Evolutionary conservation across 2,329 filamentous ascomycete species (phyloP), one percentile per base, ranked within the genome.

Genomic region (Lachnellula subtilissima): DNA sequence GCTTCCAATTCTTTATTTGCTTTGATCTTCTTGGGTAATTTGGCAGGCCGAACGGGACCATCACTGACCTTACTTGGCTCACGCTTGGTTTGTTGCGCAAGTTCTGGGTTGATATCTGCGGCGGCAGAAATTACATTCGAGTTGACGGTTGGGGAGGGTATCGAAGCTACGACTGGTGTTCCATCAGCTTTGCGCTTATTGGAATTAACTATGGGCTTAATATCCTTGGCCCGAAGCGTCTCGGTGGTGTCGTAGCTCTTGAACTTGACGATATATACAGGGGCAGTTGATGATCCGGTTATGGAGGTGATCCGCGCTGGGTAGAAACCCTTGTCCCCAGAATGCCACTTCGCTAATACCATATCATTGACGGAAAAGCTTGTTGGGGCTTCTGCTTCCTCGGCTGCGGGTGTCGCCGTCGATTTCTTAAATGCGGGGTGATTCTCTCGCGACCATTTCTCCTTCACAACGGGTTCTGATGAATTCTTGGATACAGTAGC

Each of bases 181-280:
- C 82, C 85, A 74, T 97, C 92, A 72, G 90, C 88, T 75, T 97
- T 96, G 70, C 91, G 84, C 78, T 96, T 92, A 64, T 81, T 80
- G 67, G 84, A 80, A 73, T 82, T 86, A 50, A 84, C 82, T 37
- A 94, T 76, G 50, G 91, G 89, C 66, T 89, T 86, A 62, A 97
- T 89, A 68, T 97, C 91, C 72, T 88, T 87, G 59, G 88, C 84
- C 58, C 86, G 83, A 58, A 96, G 75, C 36, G 89, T 94, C 73
- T 96, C 91, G 47, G 87, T 90, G 22, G 82, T 91, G 61, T 87
- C 84, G 75, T 97, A 97, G 67, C 85, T 89, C 75, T 95, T 93
- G 79, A 97, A 99, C 65, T 89, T 94, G 72, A 99, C 92, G 48
- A 90, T 88, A 72, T 97, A 99, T 61, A 97, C 89, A 37, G 92